Evolutionary conservation across 2,329 filamentous ascomycete species (phyloP), one percentile per base, ranked within the genome.

Genomic region (Chalaropsis thielavioides): DNA sequence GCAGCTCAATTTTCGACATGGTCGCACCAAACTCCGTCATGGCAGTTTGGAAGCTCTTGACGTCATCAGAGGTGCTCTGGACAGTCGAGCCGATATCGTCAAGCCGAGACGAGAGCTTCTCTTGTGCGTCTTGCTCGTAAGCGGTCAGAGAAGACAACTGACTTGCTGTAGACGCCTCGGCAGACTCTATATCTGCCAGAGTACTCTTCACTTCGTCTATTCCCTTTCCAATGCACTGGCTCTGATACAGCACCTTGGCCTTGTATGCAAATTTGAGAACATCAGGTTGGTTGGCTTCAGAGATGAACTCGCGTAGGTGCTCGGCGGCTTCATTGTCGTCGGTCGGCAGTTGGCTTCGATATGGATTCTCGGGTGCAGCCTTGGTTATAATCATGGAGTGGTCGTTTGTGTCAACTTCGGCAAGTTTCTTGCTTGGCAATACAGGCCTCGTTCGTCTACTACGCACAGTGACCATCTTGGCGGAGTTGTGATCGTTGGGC

Each of bases 231-330:
- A 67, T 24, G 2, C 61, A 15, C n/a, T 67, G 66, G 7, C 60
- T 31, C 19, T 67, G 63, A 8, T 64, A 46, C 13, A 67, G 40
- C 31, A 65, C 46, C 22, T 65, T 67, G 43, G 66, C 63, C 43
- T 67, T 67, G 41, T 64, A 67, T 2, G 66, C 66, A 31, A 65
- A 67, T 2, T 61, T 54, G 8, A 67, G 43, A 15, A 67, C 44
- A 27, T 67, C 63, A 35, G 44, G 27, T 7, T 64, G 62, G 43
- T 27, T 54, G 35, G 66, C 60, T 13, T 61, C 40, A 17, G 54
- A 31, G 35, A 67, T 62, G 24, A 67, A 64, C 6, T 64, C 62
- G 11, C 62, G 54, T 4, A 67, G 40, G 11, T 62, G 46, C 7
- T 58, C 38, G 11, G 46, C 31, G 2, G 66, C 66, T 27, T 46